Base-by-base conservation (phyloP, 1,284 basidiomycete species). In the Ustilago nuda region DNA sequence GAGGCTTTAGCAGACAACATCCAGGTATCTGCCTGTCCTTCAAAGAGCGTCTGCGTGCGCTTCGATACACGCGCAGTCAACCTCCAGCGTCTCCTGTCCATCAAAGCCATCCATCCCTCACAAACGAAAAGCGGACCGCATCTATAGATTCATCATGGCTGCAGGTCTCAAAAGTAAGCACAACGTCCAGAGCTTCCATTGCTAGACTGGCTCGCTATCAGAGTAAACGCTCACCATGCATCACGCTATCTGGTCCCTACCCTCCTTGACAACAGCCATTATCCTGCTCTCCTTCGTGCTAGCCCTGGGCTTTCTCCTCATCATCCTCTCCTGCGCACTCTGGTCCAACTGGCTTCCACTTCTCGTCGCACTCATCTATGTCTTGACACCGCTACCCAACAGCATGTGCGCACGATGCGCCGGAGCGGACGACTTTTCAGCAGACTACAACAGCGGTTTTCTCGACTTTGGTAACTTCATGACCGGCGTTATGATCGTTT, bases 341-440 rank as follows among this genome's bases (percentile, higher is more conserved):
- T 99, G 93, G 92, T 88, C 91, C 39, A 99, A 99, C 87, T 99
- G 97, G 97, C 89, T 99, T 15, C 97, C 97, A 52, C 89, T 99
- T 56, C 90, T 99, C 77, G 96, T 98, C 79, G 96, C 97, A 3
- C 88, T 98, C 77, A 95, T 92, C 36, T 99, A 98, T 85, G 93
- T 98, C 43, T 88, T 98, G 75, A 97, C 97, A 2, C 97, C 97
- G 19, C 88, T 98, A 27, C 97, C 97, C 6, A 99, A 99, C 86
- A 93, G 94, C 27, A 86, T 98, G 51, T 89, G 87, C 76, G 85
- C 87, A 19, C 82, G 88, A 66, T 88, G 88, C 62, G 88, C 87
- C 19, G 87, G 88, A 8, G 87, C 87, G 15, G 89, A 89, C 78
- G 88, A 89, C 70, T 87, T 89, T 56, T 88, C 87, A 37, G 87